Percentiles rank a stretch among this genome's conserved stretches.
Evolutionary conservation across 768 basidiomycete genomes (phyloP).

Genomic region (Calocybe gangraenosa): DNA sequence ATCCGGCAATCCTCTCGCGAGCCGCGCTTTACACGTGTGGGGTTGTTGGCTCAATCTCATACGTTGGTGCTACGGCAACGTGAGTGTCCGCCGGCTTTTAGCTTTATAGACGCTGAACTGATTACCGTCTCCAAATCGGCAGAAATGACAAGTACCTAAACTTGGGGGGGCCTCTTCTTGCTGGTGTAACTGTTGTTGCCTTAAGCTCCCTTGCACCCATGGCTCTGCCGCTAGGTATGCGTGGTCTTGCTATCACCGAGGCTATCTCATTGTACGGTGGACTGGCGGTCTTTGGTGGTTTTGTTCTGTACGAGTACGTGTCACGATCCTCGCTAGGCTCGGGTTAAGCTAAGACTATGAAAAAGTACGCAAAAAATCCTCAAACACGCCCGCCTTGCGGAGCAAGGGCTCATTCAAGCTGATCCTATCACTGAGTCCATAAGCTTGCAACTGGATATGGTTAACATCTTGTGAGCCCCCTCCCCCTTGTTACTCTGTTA

Average conservation of each 20-base stretch:
- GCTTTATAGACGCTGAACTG: background rate
- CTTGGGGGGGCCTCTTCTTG: conserved; percentile 84
- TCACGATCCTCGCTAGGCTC: background rate
- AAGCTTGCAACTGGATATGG: conserved; percentile 77
- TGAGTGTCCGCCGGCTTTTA: conserved; percentile 22
- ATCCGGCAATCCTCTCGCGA: conserved; percentile 78
- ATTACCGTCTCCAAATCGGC: background rate
- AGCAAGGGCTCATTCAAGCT: conserved; percentile 57
- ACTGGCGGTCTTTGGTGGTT: conserved; percentile 81
- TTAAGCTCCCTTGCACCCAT: conserved; percentile 85
- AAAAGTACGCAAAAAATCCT: conserved; percentile 81
- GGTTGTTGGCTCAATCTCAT: conserved; percentile 81
- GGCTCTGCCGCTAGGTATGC: conserved; percentile 80
- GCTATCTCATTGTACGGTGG: conserved; percentile 83
- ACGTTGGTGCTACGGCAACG: conserved; percentile 86
- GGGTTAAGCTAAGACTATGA: conserved; percentile 3
- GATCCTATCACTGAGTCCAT: conserved; percentile 82
- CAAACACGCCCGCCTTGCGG: conserved; percentile 68
- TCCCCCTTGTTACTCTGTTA: background rate
- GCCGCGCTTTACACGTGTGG: conserved; percentile 88
- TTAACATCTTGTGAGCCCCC: conserved; percentile 76
- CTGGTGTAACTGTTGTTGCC: conserved; percentile 85
- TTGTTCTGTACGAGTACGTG: conserved; percentile 81
- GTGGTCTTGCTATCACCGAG: conserved; percentile 73
- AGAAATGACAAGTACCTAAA: conserved; percentile 81